phyloP scores from a whole-genome alignment of 2,329 filamentous ascomycete species.

The Neofusicoccum parvum region DNA sequence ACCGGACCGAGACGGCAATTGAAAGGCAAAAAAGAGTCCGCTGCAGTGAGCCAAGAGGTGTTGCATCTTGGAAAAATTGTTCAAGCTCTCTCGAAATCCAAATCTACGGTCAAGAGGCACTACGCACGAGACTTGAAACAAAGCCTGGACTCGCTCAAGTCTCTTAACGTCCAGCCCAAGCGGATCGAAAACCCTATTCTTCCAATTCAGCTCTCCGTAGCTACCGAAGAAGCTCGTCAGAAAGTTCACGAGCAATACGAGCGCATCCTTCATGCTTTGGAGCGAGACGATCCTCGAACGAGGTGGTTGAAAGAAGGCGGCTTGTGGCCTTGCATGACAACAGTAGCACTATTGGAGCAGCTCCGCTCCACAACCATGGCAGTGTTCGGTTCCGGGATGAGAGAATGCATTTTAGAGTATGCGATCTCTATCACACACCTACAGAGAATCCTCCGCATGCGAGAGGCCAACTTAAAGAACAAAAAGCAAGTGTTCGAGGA shows the following conservation, averaged over 20 bases:
- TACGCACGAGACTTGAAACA: constrained; percentile 6
- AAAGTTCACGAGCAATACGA: neutral
- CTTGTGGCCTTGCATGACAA: constrained; percentile 7
- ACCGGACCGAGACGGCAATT: too few species aligned
- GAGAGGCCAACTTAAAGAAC: constrained; percentile 31
- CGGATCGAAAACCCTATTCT: neutral
- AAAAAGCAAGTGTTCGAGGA: constrained; percentile 37
- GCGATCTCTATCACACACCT: constrained; percentile 48
- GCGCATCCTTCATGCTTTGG: neutral
- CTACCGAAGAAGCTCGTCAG: neutral
- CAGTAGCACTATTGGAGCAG: constrained; percentile 47
- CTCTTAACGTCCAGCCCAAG: neutral
- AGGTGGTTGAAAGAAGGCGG: constrained; percentile 30
- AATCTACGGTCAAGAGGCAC: neutral
- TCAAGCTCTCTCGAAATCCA: neutral
- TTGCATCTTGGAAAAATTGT: neutral
- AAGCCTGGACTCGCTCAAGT: constrained; percentile 12
- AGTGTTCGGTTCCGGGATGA: constrained; percentile 40
- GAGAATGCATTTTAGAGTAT: constrained; percentile 46
- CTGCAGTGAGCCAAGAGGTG: neutral
- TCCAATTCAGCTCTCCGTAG: neutral
- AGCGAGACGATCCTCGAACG: constrained; percentile 6
- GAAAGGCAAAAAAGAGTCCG: neutral
- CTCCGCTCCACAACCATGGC: constrained; percentile 42
- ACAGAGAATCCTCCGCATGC: constrained; percentile 51